Evolutionary conservation across 2,329 filamentous ascomycete genomes (phyloP).

Genomic region (Colletotrichum musae): DNA sequence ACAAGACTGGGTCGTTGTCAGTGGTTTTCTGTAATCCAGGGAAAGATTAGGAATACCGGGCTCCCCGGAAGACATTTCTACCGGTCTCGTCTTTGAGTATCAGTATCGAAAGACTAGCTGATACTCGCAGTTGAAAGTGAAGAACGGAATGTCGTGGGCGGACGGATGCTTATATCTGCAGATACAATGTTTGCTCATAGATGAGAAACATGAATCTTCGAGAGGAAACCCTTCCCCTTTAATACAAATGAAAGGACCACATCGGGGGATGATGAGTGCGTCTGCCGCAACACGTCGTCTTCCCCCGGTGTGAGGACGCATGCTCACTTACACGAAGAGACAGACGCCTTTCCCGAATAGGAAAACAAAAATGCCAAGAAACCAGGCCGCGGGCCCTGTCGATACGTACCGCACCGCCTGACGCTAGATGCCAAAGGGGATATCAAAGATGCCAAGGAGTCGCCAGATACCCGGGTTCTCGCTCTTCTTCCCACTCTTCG

Average conservation of each 20-base stretch:
- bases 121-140: not conserved
- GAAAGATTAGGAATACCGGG: not conserved
- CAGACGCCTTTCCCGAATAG: slow-evolving; percentile 25
- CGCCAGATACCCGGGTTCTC: not conserved
- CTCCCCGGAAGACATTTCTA: slow-evolving; percentile 5
- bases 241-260: not conserved
- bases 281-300: not conserved
- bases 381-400: not conserved
- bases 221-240: not conserved
- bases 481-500: too few species aligned
- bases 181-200: not conserved
- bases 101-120: too few species aligned
- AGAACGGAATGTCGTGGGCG: not conserved
- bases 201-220: not conserved
- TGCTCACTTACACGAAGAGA: slow-evolving; percentile 20
- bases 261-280: not conserved
- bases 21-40: too few species aligned
- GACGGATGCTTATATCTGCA: not conserved
- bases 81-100: too few species aligned
- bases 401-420: not conserved
- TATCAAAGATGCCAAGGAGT: slow-evolving; percentile 12
- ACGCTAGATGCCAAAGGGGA: not conserved
- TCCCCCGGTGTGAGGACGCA: not conserved
- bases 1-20: not conserved
- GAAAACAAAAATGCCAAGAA: slow-evolving; percentile 25